A percentile compares a stretch with the other conserved stretches of the same genome.
phyloP scores from a whole-genome alignment of 352 stramenopile species.

The Phytopythium helicoides region DNA sequence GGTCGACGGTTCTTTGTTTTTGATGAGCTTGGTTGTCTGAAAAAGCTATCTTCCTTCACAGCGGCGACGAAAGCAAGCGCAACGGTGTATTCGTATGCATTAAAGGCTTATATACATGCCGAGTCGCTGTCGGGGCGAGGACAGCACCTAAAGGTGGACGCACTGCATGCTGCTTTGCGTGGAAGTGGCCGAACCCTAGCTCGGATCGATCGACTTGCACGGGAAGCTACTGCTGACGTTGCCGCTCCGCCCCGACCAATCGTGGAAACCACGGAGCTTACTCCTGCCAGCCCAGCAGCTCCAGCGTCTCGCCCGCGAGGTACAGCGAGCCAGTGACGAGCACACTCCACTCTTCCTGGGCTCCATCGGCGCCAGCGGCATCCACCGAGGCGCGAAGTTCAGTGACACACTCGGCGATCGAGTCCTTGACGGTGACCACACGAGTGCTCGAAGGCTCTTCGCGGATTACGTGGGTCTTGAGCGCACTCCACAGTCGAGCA shows the following conservation, averaged over 20 bases:
- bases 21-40: no score
- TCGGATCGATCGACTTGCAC: conserved; percentile 22
- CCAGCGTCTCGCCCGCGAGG: conserved; percentile 60
- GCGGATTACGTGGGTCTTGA: conserved; percentile 36
- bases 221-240: conserved; percentile 8
- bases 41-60: no score
- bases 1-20: no score
- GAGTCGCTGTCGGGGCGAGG: background rate
- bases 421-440: conserved; percentile 42
- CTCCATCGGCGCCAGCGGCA: conserved; percentile 9
- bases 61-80: background rate
- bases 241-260: background rate
- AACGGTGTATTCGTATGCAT: background rate
- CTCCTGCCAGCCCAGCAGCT: conserved; percentile 64
- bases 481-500: conserved; percentile 42
- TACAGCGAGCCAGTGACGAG: conserved; percentile 80
- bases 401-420: conserved; percentile 56
- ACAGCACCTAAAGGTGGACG: background rate
- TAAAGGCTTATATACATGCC: conserved; percentile 5
- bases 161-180: conserved; percentile 14
- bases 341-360: conserved; percentile 49
- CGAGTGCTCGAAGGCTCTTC: conserved; percentile 24
- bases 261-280: conserved; percentile 13
- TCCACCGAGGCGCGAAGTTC: conserved; percentile 39
- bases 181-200: conserved; percentile 10